Conservation (phyloP, 345 rosid genomes). For the Raphanus raphanistrum region DNA sequence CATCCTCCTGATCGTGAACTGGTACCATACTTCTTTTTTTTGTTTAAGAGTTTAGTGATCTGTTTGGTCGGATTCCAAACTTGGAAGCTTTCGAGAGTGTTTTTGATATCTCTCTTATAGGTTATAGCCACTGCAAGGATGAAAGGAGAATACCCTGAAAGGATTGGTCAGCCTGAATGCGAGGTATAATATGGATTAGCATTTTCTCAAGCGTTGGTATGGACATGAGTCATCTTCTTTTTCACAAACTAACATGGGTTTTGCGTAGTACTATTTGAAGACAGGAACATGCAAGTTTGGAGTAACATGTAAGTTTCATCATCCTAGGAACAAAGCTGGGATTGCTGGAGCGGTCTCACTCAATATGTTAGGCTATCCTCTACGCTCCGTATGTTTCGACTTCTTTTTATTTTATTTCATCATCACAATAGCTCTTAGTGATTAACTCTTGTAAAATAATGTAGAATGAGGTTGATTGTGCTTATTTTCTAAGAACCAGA, state of each 20-base stretch:
- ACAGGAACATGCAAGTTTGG: slow-evolving; percentile 99
- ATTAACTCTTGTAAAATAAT: slow-evolving; percentile 9
- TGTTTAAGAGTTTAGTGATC: neutral
- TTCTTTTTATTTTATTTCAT: neutral
- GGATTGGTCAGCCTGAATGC: slow-evolving; percentile 33
- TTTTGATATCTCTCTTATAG: slow-evolving; percentile 38
- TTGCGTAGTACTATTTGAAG: slow-evolving; percentile 79
- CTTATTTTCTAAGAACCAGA: slow-evolving; percentile 91
- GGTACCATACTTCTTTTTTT: slow-evolving; percentile 45
- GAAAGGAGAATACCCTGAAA: slow-evolving; percentile 96
- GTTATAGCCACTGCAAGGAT: slow-evolving; percentile 91
- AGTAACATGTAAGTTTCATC: slow-evolving; percentile 99
- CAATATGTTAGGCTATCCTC: slow-evolving; percentile 88
- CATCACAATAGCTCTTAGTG: neutral
- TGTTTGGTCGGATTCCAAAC: slow-evolving; percentile 5
- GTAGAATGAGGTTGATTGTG: slow-evolving; percentile 91
- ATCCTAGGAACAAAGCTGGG: slow-evolving; percentile 96
- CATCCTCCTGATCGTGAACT: slow-evolving; percentile 85
- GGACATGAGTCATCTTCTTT: neutral
- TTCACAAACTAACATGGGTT: slow-evolving; percentile 1
- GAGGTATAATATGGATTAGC: neutral
- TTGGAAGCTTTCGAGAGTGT: slow-evolving; percentile 1
- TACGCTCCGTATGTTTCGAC: slow-evolving; percentile 68
- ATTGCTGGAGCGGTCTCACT: slow-evolving; percentile 86
- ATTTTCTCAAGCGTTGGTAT: slow-evolving; percentile 1